Base-by-base conservation (phyloP, 176 grass and related monocot species). In the Carex pumila region DNA sequence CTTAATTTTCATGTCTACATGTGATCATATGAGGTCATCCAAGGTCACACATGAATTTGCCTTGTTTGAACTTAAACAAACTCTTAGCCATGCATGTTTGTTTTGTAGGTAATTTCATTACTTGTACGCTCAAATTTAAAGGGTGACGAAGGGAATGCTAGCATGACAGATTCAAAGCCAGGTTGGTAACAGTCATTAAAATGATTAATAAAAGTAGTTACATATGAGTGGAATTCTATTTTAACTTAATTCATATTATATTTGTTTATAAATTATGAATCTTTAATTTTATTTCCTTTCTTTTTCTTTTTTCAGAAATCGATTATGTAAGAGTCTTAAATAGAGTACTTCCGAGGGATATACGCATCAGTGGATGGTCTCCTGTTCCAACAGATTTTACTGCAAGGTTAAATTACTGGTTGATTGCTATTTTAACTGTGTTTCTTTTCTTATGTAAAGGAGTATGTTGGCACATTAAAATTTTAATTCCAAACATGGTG, bases 271-370 rank as follows among this genome's bases (percentile, higher is more conserved):
- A 43, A 7, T 43, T 41, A 18, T 55, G 22, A 55, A 76, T 55
- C n/a, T 76, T 76, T 25, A 41, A 41, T 8, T 86, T 41, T 19
- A 75, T 43, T 55, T 29, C 39, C 13, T 81, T 64, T 81, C 43
- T 7, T 68, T 47, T 10, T 79, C 73, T 70, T 57, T 87, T 12
- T 79, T 6, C 90, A 98, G 95, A 98, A 91, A 94, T 98, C 50
- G 92, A 94, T 91, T 94, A 94, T 90, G 92, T 93, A 74, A 93
- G 83, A 85, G 95, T 98, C 65, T 80, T 94, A 84, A 98, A 98
- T 67, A 94, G 85, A 93, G 89, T 91, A 49, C 91, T 94, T 79
- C 95, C 95, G 62, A 57, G 62, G 75, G 95, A 98, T 93, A 94
- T 98, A 89, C 84, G 92, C 62, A 92, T 98, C 63, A 76, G 91